Base-by-base conservation (phyloP, 108 stramenopile genomes). In the Discostella pseudostelligera region DNA sequence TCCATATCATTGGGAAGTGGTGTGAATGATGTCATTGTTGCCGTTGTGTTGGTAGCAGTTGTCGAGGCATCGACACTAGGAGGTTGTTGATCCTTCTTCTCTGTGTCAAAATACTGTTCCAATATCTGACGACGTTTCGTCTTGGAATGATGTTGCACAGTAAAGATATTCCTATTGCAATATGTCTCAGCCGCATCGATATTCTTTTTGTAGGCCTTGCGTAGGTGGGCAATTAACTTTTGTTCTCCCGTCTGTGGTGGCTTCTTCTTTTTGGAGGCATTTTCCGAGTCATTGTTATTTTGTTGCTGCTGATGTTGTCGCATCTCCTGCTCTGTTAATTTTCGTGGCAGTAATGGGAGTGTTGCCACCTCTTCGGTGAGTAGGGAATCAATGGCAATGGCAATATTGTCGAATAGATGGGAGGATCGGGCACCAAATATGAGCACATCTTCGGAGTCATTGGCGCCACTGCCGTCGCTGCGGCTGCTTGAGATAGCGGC, bases 171-270 rank as follows among this genome's bases (percentile, higher is more conserved):
- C 24, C 79, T 64, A 2, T 29, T 26, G 16, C 65, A 70, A 39
- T 83, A 87, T 5, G 69, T 51, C 64, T 87, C 86, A 24, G 74
- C 56, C 1, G 84, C 16, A 57, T 87, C 83, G 17, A 87, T 45
- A 64, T 84, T 82, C n/a, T 76, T 76, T 12, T 81, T 56, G 69
- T 82, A 87, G 6, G 60, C 63, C 60, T 68, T 65, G 12, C 70
- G 65, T 7, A 87, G 53, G 44, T 57, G 62, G 0, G 63, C 43
- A 8, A 72, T 19, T 39, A 87, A 58, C 14, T 43, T 69, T 47
- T 74, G 72, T 57, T 70, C 77, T 43, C 76, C 76, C 20, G 62
- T 55, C 53, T n/a, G 28, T 21, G 50, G 62, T 5, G 61, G 61
- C 28, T 45, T 44, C 28, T 44, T 29, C 3, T 25, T 37, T 3